Evolutionary conservation across 371 early-diverging fungal genomes (phyloP).

Genomic region (Rhizopus microsporus): DNA sequence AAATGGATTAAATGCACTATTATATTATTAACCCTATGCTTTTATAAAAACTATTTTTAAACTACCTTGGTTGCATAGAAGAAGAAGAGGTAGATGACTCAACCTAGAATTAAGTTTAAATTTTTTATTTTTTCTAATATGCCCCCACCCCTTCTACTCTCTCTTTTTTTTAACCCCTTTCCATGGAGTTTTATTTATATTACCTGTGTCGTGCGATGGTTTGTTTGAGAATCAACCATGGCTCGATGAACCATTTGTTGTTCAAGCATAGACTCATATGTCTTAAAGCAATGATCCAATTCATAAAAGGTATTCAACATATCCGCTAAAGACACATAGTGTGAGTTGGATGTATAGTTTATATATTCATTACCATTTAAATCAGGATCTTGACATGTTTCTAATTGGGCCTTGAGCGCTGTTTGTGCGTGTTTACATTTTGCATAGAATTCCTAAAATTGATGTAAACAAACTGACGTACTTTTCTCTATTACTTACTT

Average conservation of each 20-base stretch:
- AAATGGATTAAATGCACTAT: no score
- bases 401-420: slow-evolving; percentile 33
- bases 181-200: slow-evolving; percentile 4
- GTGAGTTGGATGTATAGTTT: slow-evolving; percentile 7
- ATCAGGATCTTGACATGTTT: slow-evolving; percentile 42
- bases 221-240: slow-evolving; percentile 37
- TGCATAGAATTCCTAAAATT: slow-evolving; percentile 43
- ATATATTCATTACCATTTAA: slow-evolving; percentile 32
- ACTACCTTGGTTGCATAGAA: not conserved
- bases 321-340: slow-evolving; percentile 27
- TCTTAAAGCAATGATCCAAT: slow-evolving; percentile 41
- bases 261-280: slow-evolving; percentile 54
- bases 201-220: slow-evolving; percentile 35
- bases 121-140: not conserved
- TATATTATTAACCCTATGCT: no score
- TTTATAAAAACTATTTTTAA: no score
- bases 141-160: not conserved
- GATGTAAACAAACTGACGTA: no score
- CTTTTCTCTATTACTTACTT: slow-evolving; percentile 16
- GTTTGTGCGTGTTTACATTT: slow-evolving; percentile 44
- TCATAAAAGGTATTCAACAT: slow-evolving; percentile 48
- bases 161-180: no score
- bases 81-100: slow-evolving; percentile 4
- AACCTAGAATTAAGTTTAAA: not conserved
- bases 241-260: slow-evolving; percentile 39